A percentile compares a stretch with the other conserved stretches of the same genome.
Evolutionary conservation across 768 basidiomycete genomes (phyloP).

Genomic region (Tricholoma sp.): DNA sequence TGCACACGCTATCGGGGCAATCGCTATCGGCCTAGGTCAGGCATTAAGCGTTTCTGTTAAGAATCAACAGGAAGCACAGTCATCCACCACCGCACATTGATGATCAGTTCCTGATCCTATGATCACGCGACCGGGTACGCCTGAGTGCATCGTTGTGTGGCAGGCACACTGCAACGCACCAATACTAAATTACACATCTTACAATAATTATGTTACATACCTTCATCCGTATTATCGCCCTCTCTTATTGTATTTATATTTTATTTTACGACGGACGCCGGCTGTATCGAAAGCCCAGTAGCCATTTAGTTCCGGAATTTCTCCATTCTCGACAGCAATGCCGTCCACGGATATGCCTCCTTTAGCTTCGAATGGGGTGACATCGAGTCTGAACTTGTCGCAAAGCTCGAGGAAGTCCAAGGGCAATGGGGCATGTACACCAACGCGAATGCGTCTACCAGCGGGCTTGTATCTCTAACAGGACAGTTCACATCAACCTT

Average conservation of each 20-base stretch:
- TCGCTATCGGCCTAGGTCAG: slow-evolving; percentile 69
- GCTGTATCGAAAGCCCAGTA: slow-evolving; percentile 14
- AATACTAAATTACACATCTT: neutral
- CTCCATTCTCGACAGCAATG: slow-evolving; percentile 24
- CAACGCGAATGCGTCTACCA: slow-evolving; percentile 46
- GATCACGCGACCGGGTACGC: neutral
- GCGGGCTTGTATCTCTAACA: slow-evolving; percentile 31
- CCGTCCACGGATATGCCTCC: slow-evolving; percentile 48
- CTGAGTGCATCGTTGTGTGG: neutral
- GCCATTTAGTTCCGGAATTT: slow-evolving; percentile 35
- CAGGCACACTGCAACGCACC: neutral
- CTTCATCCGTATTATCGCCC: neutral
- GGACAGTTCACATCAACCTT: neutral
- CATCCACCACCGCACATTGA: slow-evolving; percentile 9
- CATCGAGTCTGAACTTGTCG: slow-evolving; percentile 34
- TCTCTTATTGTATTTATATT: slow-evolving; percentile 1
- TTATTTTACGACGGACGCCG: neutral
- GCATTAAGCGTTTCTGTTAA: slow-evolving; percentile 32
- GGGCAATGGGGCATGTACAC: slow-evolving; percentile 55
- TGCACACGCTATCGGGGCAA: slow-evolving; percentile 74
- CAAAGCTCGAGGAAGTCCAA: slow-evolving; percentile 51
- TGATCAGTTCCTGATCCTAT: neutral
- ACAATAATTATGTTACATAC: slow-evolving; percentile 5
- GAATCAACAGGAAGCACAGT: slow-evolving; percentile 21
- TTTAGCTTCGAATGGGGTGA: slow-evolving; percentile 28